Evolutionary conservation across 2,329 filamentous ascomycete species (phyloP).

Genomic region (Paraphaeosphaeria sporulosa): DNA sequence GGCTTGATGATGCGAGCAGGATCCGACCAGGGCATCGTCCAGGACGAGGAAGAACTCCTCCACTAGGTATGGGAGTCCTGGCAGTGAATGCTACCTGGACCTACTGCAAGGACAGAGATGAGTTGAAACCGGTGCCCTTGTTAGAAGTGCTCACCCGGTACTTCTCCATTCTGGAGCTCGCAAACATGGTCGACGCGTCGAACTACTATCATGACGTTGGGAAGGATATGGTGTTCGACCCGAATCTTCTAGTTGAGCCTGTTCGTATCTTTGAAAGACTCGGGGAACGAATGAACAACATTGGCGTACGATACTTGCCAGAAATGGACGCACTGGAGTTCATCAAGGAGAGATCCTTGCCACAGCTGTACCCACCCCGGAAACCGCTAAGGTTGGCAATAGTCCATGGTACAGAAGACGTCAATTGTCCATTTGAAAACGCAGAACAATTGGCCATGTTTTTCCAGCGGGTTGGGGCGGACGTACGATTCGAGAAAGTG

Average conservation of each 20-base stretch:
- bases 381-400: neutral
- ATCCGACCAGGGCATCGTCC: neutral
- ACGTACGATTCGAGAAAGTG: neutral
- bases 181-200: neutral
- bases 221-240: neutral
- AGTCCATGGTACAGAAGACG: neutral
- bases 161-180: neutral
- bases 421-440: neutral
- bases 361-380: neutral
- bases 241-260: neutral
- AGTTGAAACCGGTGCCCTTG: neutral
- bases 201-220: neutral
- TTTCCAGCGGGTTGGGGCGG: neutral
- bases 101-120: neutral
- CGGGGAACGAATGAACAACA: neutral
- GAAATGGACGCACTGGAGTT: neutral
- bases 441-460: neutral
- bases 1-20: neutral
- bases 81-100: neutral
- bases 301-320: neutral
- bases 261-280: neutral
- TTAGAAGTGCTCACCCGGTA: neutral
- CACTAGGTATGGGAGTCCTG: neutral
- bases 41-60: neutral
- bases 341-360: neutral